These are phyloP conservation scores for Coemansia sp. DNA, from an alignment of 192 early-diverging fungal genomes.

Conservation along the genomic window DNA sequence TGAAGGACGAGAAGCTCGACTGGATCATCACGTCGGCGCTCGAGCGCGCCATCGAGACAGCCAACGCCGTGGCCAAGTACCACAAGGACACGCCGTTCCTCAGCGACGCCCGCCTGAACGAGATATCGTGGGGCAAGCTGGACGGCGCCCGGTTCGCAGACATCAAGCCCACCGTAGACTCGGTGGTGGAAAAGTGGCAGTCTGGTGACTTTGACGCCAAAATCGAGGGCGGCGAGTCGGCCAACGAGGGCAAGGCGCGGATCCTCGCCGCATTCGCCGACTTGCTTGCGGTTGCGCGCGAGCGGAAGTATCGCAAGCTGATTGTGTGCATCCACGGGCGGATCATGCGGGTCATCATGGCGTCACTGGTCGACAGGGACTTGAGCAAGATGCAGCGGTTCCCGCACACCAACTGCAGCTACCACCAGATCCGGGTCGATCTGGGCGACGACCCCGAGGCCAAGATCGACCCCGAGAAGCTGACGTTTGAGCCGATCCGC, in stretches of 20 bases:
- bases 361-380: constrained; percentile 33
- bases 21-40: constrained; percentile 36
- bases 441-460: constrained; percentile 5
- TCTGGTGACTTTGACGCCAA: constrained; percentile 36
- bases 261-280: constrained; percentile 20
- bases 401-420: constrained; percentile 40
- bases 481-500: constrained; percentile 24
- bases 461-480: constrained; percentile 5
- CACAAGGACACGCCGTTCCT: constrained; percentile 18
- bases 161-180: constrained; percentile 1
- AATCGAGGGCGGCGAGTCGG: constrained; percentile 35
- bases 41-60: constrained; percentile 37
- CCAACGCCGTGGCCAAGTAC: constrained; percentile 14
- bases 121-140: constrained; percentile 43
- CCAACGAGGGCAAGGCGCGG: constrained; percentile 27
- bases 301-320: constrained; percentile 11
- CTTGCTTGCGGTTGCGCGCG: constrained; percentile 12
- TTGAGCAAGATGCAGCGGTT: constrained; percentile 29
- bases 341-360: constrained; percentile 44
- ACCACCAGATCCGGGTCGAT: constrained; percentile 35
- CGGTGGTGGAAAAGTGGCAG: constrained; percentile 17
- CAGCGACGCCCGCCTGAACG: constrained; percentile 37
- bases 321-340: constrained; percentile 41
- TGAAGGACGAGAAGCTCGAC: constrained; percentile 28
- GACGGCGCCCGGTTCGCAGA: constrained; percentile 25